Evolutionary conservation across 1,139 yeast genomes (phyloP).

Genomic region (Taiozyma onychis): DNA sequence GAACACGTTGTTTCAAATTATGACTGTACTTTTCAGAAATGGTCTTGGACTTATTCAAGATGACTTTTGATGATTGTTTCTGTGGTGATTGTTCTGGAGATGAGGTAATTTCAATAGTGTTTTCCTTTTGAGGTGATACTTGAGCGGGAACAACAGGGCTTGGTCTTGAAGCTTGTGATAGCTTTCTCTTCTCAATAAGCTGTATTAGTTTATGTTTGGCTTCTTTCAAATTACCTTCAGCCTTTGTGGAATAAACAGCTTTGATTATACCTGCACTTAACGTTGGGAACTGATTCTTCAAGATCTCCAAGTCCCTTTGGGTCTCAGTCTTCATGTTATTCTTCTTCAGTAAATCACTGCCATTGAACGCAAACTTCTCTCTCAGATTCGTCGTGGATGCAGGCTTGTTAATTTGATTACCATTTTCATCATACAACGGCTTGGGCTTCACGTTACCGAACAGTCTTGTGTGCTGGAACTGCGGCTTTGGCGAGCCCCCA

Average conservation of each 20-base stretch:
- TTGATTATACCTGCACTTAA: conserved; percentile 47
- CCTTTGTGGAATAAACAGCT: conserved; percentile 56
- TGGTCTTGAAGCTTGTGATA: conserved; percentile 7
- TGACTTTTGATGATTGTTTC: conserved; percentile 48
- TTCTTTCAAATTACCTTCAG: conserved; percentile 45
- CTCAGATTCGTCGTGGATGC: conserved; percentile 19
- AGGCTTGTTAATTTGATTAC: conserved; percentile 1
- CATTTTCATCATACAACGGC: conserved; percentile 1
- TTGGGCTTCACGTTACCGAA: conserved; percentile 14
- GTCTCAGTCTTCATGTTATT: conserved; percentile 4
- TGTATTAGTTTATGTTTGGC: conserved; percentile 43
- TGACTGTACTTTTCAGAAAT: conserved; percentile 44
- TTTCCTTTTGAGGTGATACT: not conserved
- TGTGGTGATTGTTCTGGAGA: conserved; percentile 22
- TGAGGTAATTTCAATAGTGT: conserved; percentile 16
- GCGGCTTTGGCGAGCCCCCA: not conserved
- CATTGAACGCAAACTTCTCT: conserved; percentile 29
- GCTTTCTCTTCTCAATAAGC: conserved; percentile 24
- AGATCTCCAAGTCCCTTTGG: conserved; percentile 37
- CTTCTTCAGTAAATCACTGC: conserved; percentile 17
- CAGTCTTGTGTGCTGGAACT: conserved; percentile 7
- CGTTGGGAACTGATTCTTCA: conserved; percentile 42
- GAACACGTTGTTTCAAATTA: conserved; percentile 5
- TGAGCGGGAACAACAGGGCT: not conserved
- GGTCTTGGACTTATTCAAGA: conserved; percentile 45